phyloP scores from a whole-genome alignment of 1,139 yeast species.

The Saccharomyces hybrid region DNA sequence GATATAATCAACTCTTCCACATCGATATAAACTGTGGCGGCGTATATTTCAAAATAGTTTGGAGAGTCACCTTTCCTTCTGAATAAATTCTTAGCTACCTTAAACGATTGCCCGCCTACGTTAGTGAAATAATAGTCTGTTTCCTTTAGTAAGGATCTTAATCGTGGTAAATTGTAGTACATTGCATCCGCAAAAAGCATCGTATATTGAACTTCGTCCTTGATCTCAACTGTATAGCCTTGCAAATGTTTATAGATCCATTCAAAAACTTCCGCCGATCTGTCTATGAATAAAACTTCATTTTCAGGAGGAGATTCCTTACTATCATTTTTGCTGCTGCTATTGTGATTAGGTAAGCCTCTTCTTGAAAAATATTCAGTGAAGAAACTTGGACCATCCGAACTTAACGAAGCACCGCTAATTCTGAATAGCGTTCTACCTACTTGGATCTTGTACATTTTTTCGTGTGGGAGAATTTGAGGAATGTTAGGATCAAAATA shows the following conservation, averaged over 20 bases:
- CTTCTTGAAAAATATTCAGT: slow-evolving; percentile 36
- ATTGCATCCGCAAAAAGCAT: slow-evolving; percentile 65
- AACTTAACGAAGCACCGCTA: slow-evolving; percentile 80
- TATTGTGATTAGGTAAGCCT: background rate
- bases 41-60: slow-evolving; percentile 64
- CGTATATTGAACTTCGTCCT: slow-evolving; percentile 52
- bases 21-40: slow-evolving; percentile 44
- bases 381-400: slow-evolving; percentile 56
- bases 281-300: slow-evolving; percentile 55
- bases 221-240: slow-evolving; percentile 60
- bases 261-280: slow-evolving; percentile 67
- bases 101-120: slow-evolving; percentile 56
- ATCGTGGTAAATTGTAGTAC: slow-evolving; percentile 58
- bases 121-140: slow-evolving; percentile 51
- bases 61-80: slow-evolving; percentile 60
- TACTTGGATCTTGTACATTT: slow-evolving; percentile 64
- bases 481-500: slow-evolving; percentile 40
- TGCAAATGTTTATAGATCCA: slow-evolving; percentile 65
- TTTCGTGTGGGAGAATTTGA: slow-evolving; percentile 52
- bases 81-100: slow-evolving; percentile 50
- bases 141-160: slow-evolving; percentile 43
- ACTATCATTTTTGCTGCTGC: background rate
- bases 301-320: slow-evolving; percentile 28
- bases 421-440: slow-evolving; percentile 52
- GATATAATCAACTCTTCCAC: slow-evolving; percentile 37